Percentiles rank a stretch among this genome's conserved stretches.
Conservation (phyloP, 768 basidiomycete species). For the Tulasnella sp. region DNA sequence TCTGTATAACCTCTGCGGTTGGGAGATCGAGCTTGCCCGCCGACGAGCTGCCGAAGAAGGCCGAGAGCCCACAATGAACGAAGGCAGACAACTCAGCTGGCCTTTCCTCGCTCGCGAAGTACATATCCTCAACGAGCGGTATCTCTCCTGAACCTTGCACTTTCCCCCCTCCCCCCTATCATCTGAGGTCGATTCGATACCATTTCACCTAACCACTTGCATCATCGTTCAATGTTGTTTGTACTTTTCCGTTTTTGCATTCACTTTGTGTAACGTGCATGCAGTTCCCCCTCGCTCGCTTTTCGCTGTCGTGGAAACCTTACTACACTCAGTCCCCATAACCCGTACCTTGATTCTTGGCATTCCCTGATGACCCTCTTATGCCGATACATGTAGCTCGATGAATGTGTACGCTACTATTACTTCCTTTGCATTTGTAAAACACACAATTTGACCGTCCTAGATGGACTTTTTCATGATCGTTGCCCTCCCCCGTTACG, state of each 20-base stretch:
- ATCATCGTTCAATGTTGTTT: neutral
- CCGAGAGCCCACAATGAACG: constrained; percentile 39
- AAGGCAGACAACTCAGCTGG: constrained; percentile 64
- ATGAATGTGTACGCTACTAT: neutral
- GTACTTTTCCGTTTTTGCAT: neutral
- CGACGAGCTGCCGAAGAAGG: constrained; percentile 36
- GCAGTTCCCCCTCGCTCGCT: neutral
- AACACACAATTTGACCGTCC: neutral
- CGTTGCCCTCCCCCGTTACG: neutral
- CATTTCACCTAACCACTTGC: neutral
- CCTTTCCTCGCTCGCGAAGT: constrained; percentile 80
- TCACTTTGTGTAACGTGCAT: neutral
- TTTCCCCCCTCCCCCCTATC: neutral
- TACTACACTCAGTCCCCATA: neutral
- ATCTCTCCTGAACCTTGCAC: constrained; percentile 33
- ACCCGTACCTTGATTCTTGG: neutral
- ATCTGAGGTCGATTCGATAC: neutral
- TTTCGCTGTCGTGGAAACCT: neutral
- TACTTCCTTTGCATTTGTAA: neutral
- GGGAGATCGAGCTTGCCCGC: constrained; percentile 88
- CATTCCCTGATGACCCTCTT: neutral
- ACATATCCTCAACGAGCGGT: constrained; percentile 79
- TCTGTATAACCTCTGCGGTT: constrained; percentile 87
- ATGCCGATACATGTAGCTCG: neutral
- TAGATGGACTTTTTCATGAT: neutral